A percentile compares a stretch with the other conserved stretches of the same genome.
Conservation (phyloP, 2,329 filamentous ascomycete species). For the Phyllosticta citrichinensis region DNA sequence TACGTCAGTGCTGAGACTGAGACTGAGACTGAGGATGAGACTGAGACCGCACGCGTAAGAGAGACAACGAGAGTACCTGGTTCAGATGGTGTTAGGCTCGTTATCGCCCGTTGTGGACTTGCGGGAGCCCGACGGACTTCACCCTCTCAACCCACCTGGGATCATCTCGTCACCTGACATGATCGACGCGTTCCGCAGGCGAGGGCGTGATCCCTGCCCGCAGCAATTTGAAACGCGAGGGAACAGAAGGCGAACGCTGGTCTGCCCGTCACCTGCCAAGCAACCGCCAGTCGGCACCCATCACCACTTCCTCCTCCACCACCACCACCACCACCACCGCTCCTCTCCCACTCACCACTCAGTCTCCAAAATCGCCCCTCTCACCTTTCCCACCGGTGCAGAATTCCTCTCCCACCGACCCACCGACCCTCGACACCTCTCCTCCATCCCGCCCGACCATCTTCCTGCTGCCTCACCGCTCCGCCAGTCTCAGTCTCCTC, state of each 20-base stretch:
- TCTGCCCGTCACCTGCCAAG: neutral
- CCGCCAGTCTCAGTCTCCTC: neutral
- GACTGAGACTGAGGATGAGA: no score
- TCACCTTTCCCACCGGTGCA: neutral
- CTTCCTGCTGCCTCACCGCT: constrained; percentile 4
- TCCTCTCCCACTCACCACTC: constrained; percentile 1
- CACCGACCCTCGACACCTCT: neutral
- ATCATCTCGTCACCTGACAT: neutral
- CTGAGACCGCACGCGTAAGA: neutral
- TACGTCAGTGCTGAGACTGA: no score
- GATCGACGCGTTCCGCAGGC: neutral
- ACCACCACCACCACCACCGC: constrained; percentile 3
- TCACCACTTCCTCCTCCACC: neutral
- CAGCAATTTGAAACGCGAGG: constrained; percentile 8
- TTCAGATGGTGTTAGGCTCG: no score
- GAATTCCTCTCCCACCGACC: neutral
- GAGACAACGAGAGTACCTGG: no score
- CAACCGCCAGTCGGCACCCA: neutral
- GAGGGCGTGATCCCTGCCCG: constrained; percentile 8
- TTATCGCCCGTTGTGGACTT: no score
- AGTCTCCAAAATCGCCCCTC: neutral
- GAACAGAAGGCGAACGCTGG: neutral
- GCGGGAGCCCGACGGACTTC: no score
- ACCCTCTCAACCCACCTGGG: no score
- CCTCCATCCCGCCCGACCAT: neutral